Conservation (phyloP, 2,329 filamentous ascomycete genomes). For the Grosmannia penicillata region DNA sequence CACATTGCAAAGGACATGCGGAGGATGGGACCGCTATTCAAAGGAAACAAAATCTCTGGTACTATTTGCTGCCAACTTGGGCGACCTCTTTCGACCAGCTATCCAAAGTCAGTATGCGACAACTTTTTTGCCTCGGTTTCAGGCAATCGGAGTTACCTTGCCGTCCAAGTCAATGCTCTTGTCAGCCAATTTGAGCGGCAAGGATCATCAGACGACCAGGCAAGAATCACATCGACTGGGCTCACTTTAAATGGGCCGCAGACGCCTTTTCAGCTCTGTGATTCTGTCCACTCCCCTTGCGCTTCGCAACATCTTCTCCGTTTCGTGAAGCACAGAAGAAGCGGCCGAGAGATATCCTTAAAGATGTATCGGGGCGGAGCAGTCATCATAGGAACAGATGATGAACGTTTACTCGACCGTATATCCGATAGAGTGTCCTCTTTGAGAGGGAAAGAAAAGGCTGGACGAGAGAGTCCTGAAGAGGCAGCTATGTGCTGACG, state of each 20-base stretch:
- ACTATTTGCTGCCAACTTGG: background rate
- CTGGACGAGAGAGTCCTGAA: no score
- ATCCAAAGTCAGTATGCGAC: background rate
- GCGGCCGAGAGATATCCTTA: background rate
- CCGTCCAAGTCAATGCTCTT: background rate
- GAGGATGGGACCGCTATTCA: background rate
- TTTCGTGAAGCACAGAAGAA: background rate
- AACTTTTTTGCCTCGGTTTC: background rate
- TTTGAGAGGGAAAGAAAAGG: no score
- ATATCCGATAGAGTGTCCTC: no score
- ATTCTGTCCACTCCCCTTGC: background rate
- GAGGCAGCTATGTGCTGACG: no score
- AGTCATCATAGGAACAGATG: background rate
- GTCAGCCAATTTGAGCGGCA: background rate
- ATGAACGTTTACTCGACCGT: no score
- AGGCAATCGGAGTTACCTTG: background rate
- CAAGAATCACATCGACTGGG: background rate
- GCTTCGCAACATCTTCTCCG: background rate
- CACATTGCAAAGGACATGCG: background rate
- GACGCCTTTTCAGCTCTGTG: background rate
- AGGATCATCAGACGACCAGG: background rate
- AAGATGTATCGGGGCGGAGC: background rate
- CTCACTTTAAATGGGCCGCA: background rate
- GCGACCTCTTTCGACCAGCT: background rate
- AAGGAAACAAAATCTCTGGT: background rate